Conservation (phyloP, 805 yeast genomes). For the Candida germanica region DNA sequence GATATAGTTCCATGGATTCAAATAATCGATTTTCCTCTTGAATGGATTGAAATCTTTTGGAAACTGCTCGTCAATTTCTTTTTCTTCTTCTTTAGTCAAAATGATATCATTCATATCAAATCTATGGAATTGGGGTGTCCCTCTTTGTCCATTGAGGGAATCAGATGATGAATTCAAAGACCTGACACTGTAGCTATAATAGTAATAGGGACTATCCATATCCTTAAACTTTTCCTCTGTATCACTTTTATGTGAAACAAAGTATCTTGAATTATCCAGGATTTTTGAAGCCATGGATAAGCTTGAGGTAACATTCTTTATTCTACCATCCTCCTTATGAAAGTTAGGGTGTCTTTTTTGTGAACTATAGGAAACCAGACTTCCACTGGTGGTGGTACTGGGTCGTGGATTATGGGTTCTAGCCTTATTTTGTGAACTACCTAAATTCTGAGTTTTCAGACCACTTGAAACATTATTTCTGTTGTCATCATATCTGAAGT, state of each 20-base stretch:
- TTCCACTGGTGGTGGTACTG: too few species aligned
- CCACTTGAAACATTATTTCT: too few species aligned
- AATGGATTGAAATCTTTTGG: conserved; percentile 8
- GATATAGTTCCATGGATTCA: conserved; percentile 11
- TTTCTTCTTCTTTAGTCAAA: conserved; percentile 10
- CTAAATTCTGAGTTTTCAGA: too few species aligned
- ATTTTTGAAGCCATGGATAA: conserved; percentile 12
- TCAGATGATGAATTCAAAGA: background rate
- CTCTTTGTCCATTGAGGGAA: background rate
- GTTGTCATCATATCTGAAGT: too few species aligned
- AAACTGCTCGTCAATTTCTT: conserved; percentile 12
- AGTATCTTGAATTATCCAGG: conserved; percentile 13
- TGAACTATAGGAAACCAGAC: conserved; percentile 7
- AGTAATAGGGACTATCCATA: conserved; percentile 14
- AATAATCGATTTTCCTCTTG: conserved; percentile 9
- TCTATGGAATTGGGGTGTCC: background rate
- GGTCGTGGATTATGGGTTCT: too few species aligned
- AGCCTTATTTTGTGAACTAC: too few species aligned
- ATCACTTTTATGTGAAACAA: conserved; percentile 1
- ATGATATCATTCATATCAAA: conserved; percentile 5
- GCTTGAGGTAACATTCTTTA: conserved; percentile 7
- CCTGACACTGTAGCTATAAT: conserved; percentile 9
- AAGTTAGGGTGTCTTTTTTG: conserved; percentile 14
- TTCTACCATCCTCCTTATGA: conserved; percentile 10
- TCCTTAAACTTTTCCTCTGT: conserved; percentile 10